A percentile compares a stretch with the other conserved stretches of the same genome.
phyloP scores from a whole-genome alignment of 192 early-diverging fungal species.

The Coemansia biformis region DNA sequence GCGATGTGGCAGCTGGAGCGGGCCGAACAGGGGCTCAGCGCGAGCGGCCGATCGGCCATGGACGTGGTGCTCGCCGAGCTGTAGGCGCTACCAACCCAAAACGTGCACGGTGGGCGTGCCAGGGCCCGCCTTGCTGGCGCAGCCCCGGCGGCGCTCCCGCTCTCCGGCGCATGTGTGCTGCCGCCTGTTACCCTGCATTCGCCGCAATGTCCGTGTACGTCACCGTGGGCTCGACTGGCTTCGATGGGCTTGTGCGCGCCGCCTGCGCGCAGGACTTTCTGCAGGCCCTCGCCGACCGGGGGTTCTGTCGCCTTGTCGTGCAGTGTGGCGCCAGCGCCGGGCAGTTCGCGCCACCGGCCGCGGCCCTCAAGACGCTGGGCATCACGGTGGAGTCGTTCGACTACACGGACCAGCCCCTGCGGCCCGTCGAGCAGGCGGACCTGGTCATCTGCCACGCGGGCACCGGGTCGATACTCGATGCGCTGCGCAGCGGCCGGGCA shows the following conservation, averaged over 20 bases:
- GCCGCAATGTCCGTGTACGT: constrained; percentile 61
- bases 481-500: constrained; percentile 57
- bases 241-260: constrained; percentile 64
- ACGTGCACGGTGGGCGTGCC: too few relatives aligned
- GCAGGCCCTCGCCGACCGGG: constrained; percentile 37
- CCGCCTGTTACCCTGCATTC: too few relatives aligned
- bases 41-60: constrained; percentile 16
- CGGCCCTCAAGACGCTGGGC: constrained; percentile 2
- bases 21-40: constrained; percentile 39
- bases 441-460: constrained; percentile 84
- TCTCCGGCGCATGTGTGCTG: too few relatives aligned
- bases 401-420: constrained; percentile 55
- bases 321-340: constrained; percentile 62
- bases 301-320: constrained; percentile 55
- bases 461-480: constrained; percentile 83
- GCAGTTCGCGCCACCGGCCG: constrained; percentile 21
- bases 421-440: constrained; percentile 59
- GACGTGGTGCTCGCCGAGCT: constrained; percentile 13
- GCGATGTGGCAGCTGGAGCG: constrained; percentile 45
- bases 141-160: too few relatives aligned
- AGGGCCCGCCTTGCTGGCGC: too few relatives aligned
- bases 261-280: constrained; percentile 51
- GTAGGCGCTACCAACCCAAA: constrained; percentile 1
- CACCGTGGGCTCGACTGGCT: constrained; percentile 90
- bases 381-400: constrained; percentile 49